These are phyloP conservation scores for Sarocladium brachiariae DNA, from an alignment of 2,329 filamentous ascomycete species.

Conservation along the genomic window DNA sequence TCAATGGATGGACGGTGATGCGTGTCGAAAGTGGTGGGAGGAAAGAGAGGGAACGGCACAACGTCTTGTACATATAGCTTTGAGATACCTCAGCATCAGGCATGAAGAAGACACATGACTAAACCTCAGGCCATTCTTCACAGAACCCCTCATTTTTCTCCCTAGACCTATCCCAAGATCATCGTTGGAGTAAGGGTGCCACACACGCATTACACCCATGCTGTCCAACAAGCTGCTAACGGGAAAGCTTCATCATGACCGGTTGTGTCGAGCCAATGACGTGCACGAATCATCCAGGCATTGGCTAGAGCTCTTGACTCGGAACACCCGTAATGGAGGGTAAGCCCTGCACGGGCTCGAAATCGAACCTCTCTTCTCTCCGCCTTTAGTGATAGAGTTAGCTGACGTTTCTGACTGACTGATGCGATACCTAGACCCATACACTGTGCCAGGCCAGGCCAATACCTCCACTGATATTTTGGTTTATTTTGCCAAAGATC, in stretches of 20 bases:
- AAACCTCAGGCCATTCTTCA: not conserved
- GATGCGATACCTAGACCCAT: not conserved
- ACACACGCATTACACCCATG: not conserved
- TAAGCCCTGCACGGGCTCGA: not conserved
- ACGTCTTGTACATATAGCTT: not conserved
- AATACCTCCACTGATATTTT: too few species aligned
- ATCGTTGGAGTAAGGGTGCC: not conserved
- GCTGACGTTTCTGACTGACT: not conserved
- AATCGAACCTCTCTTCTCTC: too few species aligned
- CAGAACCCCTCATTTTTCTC: not conserved
- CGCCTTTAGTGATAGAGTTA: too few species aligned
- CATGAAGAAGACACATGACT: conserved; percentile 4
- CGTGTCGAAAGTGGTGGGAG: too few species aligned
- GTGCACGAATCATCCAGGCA: conserved; percentile 2
- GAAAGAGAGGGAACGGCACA: not conserved
- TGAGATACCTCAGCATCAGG: not conserved
- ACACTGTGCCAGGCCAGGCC: too few species aligned
- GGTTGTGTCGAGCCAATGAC: conserved; percentile 7
- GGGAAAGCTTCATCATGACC: conserved; percentile 3
- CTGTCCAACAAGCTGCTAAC: not conserved
- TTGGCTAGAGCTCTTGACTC: not conserved
- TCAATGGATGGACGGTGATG: too few species aligned
- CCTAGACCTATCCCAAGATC: not conserved
- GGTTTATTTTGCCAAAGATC: not conserved
- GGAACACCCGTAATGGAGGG: not conserved